Evolutionary conservation across 73 alveolate genomes (phyloP).

Genomic region (Uronychia setigera): DNA sequence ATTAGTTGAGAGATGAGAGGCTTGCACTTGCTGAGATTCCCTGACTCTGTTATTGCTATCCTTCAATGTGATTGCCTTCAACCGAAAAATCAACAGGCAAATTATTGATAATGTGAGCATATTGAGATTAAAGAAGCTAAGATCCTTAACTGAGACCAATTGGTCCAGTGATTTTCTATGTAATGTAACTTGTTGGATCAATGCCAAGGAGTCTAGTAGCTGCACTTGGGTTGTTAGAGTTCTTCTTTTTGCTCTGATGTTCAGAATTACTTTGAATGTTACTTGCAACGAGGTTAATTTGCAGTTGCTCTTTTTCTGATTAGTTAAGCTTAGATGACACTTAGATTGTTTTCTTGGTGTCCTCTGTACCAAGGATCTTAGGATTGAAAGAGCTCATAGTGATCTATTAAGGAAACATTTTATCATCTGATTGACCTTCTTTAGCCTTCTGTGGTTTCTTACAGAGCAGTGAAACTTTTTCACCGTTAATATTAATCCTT

Average conservation of each 20-base stretch:
- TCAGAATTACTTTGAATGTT: no score
- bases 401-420: neutral
- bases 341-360: neutral
- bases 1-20: no score
- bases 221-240: neutral
- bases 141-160: no score
- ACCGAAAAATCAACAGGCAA: no score
- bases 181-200: neutral
- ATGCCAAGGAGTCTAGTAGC: neutral
- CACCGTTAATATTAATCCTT: neutral
- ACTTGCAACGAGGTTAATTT: neutral
- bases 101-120: no score
- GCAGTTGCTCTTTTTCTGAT: neutral
- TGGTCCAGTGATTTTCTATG: no score
- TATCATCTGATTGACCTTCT: neutral
- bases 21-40: no score
- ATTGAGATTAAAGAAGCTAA: no score
- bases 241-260: neutral
- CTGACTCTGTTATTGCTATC: no score
- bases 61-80: no score
- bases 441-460: neutral
- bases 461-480: neutral
- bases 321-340: neutral
- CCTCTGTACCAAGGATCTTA: neutral
- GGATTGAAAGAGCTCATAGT: neutral